phyloP scores from a whole-genome alignment of 179 eudicot genomes.

The Beta corolliflora region DNA sequence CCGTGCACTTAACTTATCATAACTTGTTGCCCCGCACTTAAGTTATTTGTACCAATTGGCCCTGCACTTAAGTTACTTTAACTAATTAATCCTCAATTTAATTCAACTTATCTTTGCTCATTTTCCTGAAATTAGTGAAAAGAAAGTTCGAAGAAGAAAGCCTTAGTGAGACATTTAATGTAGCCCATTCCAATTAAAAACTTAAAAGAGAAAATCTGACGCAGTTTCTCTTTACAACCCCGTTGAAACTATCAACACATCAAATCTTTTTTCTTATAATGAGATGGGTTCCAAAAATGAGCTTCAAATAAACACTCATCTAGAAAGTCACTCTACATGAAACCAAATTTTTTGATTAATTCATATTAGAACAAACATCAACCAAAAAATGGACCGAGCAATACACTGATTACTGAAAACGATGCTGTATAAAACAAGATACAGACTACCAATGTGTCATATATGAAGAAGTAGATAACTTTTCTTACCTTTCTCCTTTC shows the following conservation, averaged over 20 bases:
- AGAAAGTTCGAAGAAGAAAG: too few relatives aligned
- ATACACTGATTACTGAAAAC: neutral
- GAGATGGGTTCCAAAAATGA: neutral
- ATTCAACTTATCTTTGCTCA: too few relatives aligned
- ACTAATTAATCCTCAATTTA: too few relatives aligned
- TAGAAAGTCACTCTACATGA: neutral
- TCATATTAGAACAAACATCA: neutral
- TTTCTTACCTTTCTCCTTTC: constrained; percentile 76
- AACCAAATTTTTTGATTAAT: neutral
- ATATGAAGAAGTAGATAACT: neutral
- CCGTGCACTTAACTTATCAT: too few relatives aligned
- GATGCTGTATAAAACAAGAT: neutral
- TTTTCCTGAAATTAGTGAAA: too few relatives aligned
- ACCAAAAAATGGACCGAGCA: neutral
- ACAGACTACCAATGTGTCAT: neutral
- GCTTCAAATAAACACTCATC: neutral
- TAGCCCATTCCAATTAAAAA: neutral
- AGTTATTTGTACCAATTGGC: too few relatives aligned
- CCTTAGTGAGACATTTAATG: neutral
- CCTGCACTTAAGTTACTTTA: too few relatives aligned
- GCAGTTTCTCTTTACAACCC: neutral
- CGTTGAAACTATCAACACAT: neutral
- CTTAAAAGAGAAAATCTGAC: neutral
- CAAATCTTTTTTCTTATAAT: neutral
- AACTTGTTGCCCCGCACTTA: too few relatives aligned